These are phyloP conservation scores for Arabidopsis hybrid DNA, from an alignment of 441 rosid species.

Conservation along the genomic window DNA sequence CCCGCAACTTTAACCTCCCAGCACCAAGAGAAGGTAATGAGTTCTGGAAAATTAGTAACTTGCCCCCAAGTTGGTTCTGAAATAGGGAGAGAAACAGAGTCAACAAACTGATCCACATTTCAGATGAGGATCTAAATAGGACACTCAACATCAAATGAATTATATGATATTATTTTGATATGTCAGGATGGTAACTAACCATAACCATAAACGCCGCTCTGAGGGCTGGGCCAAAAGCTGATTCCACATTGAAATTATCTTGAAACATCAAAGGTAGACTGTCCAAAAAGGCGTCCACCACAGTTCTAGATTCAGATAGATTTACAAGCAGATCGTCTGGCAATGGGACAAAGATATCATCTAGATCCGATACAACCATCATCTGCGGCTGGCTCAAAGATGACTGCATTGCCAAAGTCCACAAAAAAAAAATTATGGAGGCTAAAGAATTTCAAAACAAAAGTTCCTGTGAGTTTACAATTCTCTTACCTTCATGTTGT, in stretches of 20 bases:
- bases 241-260: slow-evolving; percentile 88
- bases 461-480: slow-evolving; percentile 27
- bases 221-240: slow-evolving; percentile 98
- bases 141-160: slow-evolving; percentile 11
- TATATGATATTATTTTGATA: slow-evolving; percentile 17
- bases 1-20: slow-evolving; percentile 95
- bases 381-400: slow-evolving; percentile 98
- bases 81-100: slow-evolving; percentile 24
- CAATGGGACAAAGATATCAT: slow-evolving; percentile 91
- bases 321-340: slow-evolving; percentile 99
- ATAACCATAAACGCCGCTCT: slow-evolving; percentile 96
- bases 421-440: slow-evolving; percentile 36
- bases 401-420: slow-evolving; percentile 70
- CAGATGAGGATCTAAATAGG: not conserved
- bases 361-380: slow-evolving; percentile 99
- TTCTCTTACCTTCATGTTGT: slow-evolving; percentile 91
- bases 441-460: slow-evolving; percentile 25
- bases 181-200: slow-evolving; percentile 61
- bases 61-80: slow-evolving; percentile 97
- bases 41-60: slow-evolving; percentile 89
- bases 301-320: slow-evolving; percentile 94
- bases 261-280: slow-evolving; percentile 96
- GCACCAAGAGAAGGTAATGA: slow-evolving; percentile 97
- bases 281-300: slow-evolving; percentile 92
- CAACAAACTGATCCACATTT: slow-evolving; percentile 30